Evolutionary conservation across 2,329 filamentous ascomycete genomes (phyloP).

Genomic region (Tolypocladium ophioglossoides): DNA sequence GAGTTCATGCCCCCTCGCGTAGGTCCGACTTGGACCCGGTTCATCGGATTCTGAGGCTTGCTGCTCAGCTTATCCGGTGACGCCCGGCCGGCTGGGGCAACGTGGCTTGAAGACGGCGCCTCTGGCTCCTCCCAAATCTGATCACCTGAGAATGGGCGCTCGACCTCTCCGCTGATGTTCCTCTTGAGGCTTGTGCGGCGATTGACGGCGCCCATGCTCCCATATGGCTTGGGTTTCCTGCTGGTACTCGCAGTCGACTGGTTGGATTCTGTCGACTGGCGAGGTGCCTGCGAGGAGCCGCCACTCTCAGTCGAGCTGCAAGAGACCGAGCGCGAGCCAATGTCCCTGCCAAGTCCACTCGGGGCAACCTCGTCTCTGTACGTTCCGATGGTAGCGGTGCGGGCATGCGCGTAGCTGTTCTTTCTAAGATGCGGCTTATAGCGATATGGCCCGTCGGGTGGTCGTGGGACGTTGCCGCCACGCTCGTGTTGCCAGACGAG

Average conservation of each 20-base stretch:
- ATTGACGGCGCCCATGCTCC: slow-evolving; percentile 25
- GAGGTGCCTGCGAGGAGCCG: slow-evolving; percentile 21
- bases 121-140: slow-evolving; percentile 87
- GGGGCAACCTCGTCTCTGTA: slow-evolving; percentile 28
- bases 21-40: slow-evolving; percentile 27
- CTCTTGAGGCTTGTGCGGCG: slow-evolving; percentile 57
- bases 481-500: slow-evolving; percentile 69
- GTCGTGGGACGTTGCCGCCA: slow-evolving; percentile 31
- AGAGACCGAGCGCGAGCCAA: slow-evolving; percentile 35
- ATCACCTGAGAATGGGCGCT: slow-evolving; percentile 60
- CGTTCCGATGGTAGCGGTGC: slow-evolving; percentile 46
- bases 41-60: slow-evolving; percentile 21
- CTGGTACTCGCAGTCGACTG: slow-evolving; percentile 7
- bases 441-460: slow-evolving; percentile 52
- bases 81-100: slow-evolving; percentile 13
- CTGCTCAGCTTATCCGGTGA: slow-evolving; percentile 20
- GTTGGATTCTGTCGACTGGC: slow-evolving; percentile 13
- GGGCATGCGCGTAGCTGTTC: slow-evolving; percentile 60
- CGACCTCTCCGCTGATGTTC: slow-evolving; percentile 59
- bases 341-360: slow-evolving; percentile 34
- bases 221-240: slow-evolving; percentile 28
- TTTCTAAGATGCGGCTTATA: slow-evolving; percentile 61
- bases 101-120: slow-evolving; percentile 13
- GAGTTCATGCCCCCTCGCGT: slow-evolving; percentile 25
- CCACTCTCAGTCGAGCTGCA: slow-evolving; percentile 42